phyloP scores from a whole-genome alignment of 2,329 filamentous ascomycete species.

The Colletotrichum aenigma region DNA sequence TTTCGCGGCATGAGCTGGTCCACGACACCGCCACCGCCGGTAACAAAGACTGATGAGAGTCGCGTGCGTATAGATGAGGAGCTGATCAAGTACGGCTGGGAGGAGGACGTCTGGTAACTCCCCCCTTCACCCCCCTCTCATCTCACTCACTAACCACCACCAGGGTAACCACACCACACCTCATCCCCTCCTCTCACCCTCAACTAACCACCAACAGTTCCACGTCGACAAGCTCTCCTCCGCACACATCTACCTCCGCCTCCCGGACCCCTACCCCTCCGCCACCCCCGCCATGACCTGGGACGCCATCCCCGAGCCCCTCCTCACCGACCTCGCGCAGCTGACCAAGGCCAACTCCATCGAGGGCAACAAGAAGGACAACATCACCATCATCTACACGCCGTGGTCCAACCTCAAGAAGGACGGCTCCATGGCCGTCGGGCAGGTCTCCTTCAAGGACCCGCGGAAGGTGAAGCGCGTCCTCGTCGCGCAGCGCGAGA shows the following conservation, averaged over 20 bases:
- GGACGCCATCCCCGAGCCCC: conserved; percentile 77
- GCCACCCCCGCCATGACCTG: conserved; percentile 50
- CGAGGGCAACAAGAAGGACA: conserved; percentile 99
- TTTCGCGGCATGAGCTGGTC: too few species aligned
- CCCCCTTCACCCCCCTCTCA: background rate
- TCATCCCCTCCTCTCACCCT: background rate
- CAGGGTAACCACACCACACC: conserved; percentile 28
- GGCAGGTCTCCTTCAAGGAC: conserved; percentile 95
- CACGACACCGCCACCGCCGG: too few species aligned
- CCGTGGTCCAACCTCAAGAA: conserved; percentile 97
- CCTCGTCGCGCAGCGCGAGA: conserved; percentile 81
- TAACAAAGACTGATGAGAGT: background rate
- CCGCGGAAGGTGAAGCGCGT: conserved; percentile 82
- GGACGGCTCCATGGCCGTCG: conserved; percentile 92
- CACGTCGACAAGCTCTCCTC: conserved; percentile 97
- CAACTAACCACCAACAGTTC: conserved; percentile 66
- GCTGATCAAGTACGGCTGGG: conserved; percentile 91
- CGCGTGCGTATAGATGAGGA: conserved; percentile 76
- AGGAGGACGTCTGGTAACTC: conserved; percentile 89
- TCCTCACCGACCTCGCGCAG: conserved; percentile 91
- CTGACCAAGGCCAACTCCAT: conserved; percentile 99
- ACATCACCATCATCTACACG: conserved; percentile 95
- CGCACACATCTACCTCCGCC: conserved; percentile 92
- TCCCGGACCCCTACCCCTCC: conserved; percentile 65
- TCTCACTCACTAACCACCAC: background rate